Base-by-base conservation (phyloP, 1,139 yeast genomes). In the Diutina sp. region DNA sequence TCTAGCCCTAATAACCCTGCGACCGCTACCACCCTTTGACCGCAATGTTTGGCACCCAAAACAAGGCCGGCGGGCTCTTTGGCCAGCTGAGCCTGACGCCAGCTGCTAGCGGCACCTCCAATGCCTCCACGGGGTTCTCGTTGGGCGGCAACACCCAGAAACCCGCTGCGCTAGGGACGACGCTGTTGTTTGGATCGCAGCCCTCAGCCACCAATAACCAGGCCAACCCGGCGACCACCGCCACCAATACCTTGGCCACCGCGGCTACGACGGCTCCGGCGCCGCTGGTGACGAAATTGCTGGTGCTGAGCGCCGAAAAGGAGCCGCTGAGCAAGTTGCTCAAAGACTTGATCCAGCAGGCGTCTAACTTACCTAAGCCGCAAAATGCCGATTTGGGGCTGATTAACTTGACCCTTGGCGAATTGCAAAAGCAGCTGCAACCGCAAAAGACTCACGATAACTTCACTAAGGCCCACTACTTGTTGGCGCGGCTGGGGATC, bases 401-500 rank as follows among this genome's bases (percentile, higher is more conserved):
- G 2, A 82, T 89, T 55, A 88, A 85, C 65, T 76, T 87, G 59
- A 89, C 95, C 14, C 76, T 90, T 59, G 80, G 78, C 60, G 97
- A 90, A 71, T 81, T 91, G 63, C 84, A 84, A 63, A 79, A 85
- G 62, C 82, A 87, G 60, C 85, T 95, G 0, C 76, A 76, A 58
- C 79, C 91, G 58, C 78, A 77, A 59, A 64, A 67, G 57, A 67
- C 65, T 32, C 69, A 69, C 44, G 63, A 72, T 21, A 57, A 58
- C 57, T 87, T 80, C 66, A 88, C 96, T 2, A 88, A 87, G 64
- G 98, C 97, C 0, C 97, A 90, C 65, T 91, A 91, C 67, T 72
- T 91, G 54, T 76, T 93, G 57, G 97, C 97, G 2, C 88, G 95
- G 0, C 87, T 95, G 65, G 97, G 97, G 0, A 78, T 91, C 57